Conservation (phyloP, 768 basidiomycete genomes). For the Agaricus sinodeliciosus region DNA sequence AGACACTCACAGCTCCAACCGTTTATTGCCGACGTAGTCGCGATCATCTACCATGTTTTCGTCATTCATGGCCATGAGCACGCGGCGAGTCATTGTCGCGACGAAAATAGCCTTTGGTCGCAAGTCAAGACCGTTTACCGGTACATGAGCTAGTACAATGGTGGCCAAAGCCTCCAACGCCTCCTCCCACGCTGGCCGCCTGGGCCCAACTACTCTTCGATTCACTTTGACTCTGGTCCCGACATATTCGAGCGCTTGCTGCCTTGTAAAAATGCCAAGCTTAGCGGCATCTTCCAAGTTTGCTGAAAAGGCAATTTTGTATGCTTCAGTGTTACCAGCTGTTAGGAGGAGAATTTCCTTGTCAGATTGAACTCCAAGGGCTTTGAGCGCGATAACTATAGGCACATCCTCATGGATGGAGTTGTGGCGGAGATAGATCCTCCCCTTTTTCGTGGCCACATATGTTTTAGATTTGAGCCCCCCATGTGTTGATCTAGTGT, state of each 20-base stretch:
- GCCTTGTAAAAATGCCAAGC: constrained; percentile 83
- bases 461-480: constrained; percentile 96
- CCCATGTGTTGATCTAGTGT: constrained; percentile 65
- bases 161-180: constrained; percentile 95
- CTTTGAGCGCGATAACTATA: constrained; percentile 93
- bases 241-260: constrained; percentile 93
- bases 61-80: constrained; percentile 94
- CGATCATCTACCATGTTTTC: constrained; percentile 97
- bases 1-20: constrained; percentile 81
- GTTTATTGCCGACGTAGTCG: constrained; percentile 99
- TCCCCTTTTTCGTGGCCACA: constrained; percentile 89
- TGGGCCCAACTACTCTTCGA: constrained; percentile 70
- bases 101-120: constrained; percentile 94
- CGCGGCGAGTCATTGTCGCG: constrained; percentile 94
- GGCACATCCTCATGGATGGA: constrained; percentile 97
- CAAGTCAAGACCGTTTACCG: constrained; percentile 84
- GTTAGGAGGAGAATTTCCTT: constrained; percentile 95
- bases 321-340: constrained; percentile 85
- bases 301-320: constrained; percentile 80
- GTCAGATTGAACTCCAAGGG: constrained; percentile 93
- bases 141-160: constrained; percentile 94
- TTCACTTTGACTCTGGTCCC: constrained; percentile 90
- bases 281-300: constrained; percentile 94
- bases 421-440: constrained; percentile 95
- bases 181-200: constrained; percentile 88